A percentile compares a stretch with the other conserved stretches of the same genome.
phyloP scores from a whole-genome alignment of 1,139 yeast genomes.

The Yamadazyma diddensiae region DNA sequence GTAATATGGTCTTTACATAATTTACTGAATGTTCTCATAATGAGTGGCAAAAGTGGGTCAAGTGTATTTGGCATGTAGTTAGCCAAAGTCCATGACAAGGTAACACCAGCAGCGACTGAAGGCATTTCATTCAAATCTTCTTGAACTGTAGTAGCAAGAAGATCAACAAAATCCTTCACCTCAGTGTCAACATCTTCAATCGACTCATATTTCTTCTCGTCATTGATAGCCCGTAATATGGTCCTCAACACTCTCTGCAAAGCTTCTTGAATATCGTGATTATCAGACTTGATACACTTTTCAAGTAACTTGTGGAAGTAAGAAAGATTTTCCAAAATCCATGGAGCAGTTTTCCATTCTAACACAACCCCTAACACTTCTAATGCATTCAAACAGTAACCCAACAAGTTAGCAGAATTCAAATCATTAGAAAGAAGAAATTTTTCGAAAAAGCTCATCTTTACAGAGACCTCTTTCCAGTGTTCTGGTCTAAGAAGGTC shows the following conservation, averaged over 20 bases:
- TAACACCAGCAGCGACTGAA: slow-evolving; percentile 89
- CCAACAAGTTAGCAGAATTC: slow-evolving; percentile 56
- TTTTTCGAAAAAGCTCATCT: slow-evolving; percentile 81
- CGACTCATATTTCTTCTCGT: slow-evolving; percentile 40
- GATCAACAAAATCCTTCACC: slow-evolving; percentile 57
- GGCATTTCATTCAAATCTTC: slow-evolving; percentile 82
- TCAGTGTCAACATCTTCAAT: slow-evolving; percentile 55
- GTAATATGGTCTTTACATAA: slow-evolving; percentile 86
- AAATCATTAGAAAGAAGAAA: slow-evolving; percentile 78
- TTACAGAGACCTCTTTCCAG: slow-evolving; percentile 88
- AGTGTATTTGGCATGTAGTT: slow-evolving; percentile 69
- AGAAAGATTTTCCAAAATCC: slow-evolving; percentile 71
- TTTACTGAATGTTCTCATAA: slow-evolving; percentile 85
- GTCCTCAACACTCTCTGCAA: slow-evolving; percentile 70
- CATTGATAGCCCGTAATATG: slow-evolving; percentile 61
- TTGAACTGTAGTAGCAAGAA: slow-evolving; percentile 65
- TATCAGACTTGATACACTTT: slow-evolving; percentile 78
- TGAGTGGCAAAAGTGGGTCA: slow-evolving; percentile 69
- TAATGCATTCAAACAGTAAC: slow-evolving; percentile 83
- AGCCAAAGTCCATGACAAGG: slow-evolving; percentile 80
- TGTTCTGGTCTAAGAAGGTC: slow-evolving; percentile 66
- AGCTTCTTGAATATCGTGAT: slow-evolving; percentile 79
- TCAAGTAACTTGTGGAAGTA: slow-evolving; percentile 74
- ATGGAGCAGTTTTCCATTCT: slow-evolving; percentile 68
- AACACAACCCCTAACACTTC: slow-evolving; percentile 87